phyloP scores from a whole-genome alignment of 208 protist species.

The Trypanosoma vivax region DNA sequence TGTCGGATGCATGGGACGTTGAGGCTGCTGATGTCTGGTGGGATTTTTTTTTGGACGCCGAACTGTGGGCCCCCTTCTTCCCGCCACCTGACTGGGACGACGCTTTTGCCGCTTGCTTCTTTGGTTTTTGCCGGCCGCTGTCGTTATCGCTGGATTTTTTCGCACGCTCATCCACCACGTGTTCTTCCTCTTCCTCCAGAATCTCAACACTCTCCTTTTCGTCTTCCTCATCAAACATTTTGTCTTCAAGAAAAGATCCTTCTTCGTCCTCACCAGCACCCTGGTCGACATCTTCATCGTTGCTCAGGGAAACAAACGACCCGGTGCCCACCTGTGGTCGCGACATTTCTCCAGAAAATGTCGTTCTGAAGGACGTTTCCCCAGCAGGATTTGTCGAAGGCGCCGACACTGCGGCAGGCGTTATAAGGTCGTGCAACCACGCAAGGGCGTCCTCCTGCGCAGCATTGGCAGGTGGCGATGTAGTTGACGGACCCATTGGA shows the following conservation, averaged over 20 bases:
- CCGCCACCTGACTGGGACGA: conserved; percentile 1
- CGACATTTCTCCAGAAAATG: background rate
- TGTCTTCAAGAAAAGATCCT: conserved; percentile 1
- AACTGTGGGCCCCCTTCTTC: conserved; percentile 1
- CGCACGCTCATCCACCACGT: too few species aligned
- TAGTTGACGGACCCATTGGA: background rate
- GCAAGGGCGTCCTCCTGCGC: conserved; percentile 53
- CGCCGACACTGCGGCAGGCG: conserved; percentile 25
- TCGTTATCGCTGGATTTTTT: conserved; percentile 1
- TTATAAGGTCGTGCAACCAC: conserved; percentile 80
- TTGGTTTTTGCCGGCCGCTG: conserved; percentile 1
- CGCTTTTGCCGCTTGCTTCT: background rate
- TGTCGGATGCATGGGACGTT: background rate
- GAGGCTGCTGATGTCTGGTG: background rate
- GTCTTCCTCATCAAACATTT: conserved; percentile 7
- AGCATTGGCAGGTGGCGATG: background rate
- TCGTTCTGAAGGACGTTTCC: background rate
- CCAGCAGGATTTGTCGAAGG: background rate
- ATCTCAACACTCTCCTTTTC: conserved; percentile 17
- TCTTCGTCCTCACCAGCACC: background rate
- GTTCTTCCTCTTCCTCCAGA: conserved; percentile 8
- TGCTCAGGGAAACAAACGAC: conserved; percentile 5
- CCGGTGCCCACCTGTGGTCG: background rate
- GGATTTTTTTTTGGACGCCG: background rate
- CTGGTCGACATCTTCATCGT: conserved; percentile 9